Base-by-base conservation (phyloP, 169 alveolate genomes). In the Ophryocystis elektroscirrha region DNA sequence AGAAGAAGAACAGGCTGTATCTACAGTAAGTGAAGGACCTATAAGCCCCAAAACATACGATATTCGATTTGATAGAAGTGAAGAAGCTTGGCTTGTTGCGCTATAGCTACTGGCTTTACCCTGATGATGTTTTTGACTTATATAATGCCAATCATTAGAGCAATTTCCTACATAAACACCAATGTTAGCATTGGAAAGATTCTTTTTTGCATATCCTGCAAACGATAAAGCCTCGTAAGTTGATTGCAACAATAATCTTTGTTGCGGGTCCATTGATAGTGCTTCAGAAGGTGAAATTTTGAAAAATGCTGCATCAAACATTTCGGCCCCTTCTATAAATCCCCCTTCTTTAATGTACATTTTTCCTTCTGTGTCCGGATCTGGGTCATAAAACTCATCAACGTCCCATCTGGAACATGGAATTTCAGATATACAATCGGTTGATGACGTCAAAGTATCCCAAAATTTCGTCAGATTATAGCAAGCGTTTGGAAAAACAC, bases 1-100 rank as follows among this genome's bases (percentile, higher is more conserved):
- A 12, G 83, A 69, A n/a, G 83, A 71, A 9, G 77, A 66, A 41
- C 83, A 73, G 2, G 83, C 83, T n/a, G 83, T 69, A 28, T 73
- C 83, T 30, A 73, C 69, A 0, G 83, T 73, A 41, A 63, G 51
- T 15, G 74, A 61, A 22, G 83, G 76, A 3, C 83, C 83, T 24
- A 60, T 53, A 43, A 73, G 51, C 24, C 79, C 83, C 24, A 73
- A 39, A 6, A 68, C 56, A 61, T 73, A 73, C 27, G 83, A 73
- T 22, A 73, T 59, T 7, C 83, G 71, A 51, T 73, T 73, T 23
- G 79, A 60, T 2, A 71, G 30, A 27, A 73, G 66, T 1, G 79
- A 69, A 18, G 83, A 69, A 0, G 83, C 70, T 42, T 63, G 67
- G 38, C 72, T 60, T 12, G 78, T 65, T 15, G 78, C 76, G 2